Conservation (phyloP, 1,284 basidiomycete genomes). For the Marasmius sp. region DNA sequence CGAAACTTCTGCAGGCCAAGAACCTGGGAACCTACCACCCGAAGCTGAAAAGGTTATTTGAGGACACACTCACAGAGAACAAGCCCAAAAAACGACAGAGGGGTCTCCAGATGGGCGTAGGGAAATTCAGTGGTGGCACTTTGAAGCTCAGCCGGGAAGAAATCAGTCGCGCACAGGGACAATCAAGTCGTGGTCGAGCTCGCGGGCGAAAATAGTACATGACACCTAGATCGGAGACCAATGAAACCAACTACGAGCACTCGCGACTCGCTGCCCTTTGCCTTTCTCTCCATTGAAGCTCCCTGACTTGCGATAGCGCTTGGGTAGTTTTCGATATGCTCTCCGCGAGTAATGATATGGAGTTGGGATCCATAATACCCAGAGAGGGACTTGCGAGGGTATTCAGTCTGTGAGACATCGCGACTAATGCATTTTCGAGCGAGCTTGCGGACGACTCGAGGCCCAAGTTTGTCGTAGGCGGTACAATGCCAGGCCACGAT, state of each 20-base stretch:
- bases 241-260: background rate
- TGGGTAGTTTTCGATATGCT: conserved; percentile 65
- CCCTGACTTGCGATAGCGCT: conserved; percentile 59
- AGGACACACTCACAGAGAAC: conserved; percentile 30
- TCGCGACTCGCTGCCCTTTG: background rate
- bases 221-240: background rate
- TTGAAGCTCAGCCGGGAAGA: conserved; percentile 65
- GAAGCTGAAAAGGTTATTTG: conserved; percentile 65
- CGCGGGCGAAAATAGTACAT: conserved; percentile 4
- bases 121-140: conserved; percentile 66
- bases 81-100: conserved; percentile 50
- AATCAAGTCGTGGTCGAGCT: conserved; percentile 5
- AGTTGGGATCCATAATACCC: conserved; percentile 40
- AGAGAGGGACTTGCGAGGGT: conserved; percentile 37
- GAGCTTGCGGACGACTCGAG: conserved; percentile 43
- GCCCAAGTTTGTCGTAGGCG: conserved; percentile 17
- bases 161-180: conserved; percentile 44
- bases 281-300: conserved; percentile 46
- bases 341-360: conserved; percentile 65
- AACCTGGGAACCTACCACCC: conserved; percentile 80
- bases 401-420: conserved; percentile 52
- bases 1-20: conserved; percentile 59
- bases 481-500: background rate
- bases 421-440: conserved; percentile 53
- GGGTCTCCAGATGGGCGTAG: conserved; percentile 76